phyloP scores from a whole-genome alignment of 108 stramenopile genomes.

The Bacterosira constricta region DNA sequence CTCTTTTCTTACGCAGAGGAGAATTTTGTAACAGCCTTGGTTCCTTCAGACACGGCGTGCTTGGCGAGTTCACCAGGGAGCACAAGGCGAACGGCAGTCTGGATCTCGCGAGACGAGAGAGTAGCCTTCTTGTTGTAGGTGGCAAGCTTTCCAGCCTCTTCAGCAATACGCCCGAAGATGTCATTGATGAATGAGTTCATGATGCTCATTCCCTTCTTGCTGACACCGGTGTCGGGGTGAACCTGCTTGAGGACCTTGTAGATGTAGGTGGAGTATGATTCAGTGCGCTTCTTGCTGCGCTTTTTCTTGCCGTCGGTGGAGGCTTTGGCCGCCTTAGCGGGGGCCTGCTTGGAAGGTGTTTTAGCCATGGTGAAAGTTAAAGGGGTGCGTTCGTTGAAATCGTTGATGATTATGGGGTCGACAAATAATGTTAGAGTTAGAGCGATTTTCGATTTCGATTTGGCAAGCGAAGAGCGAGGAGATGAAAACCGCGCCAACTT shows the following conservation, averaged over 20 bases:
- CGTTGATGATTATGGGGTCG: background rate
- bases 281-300: conserved; percentile 81
- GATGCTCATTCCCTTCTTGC: conserved; percentile 92
- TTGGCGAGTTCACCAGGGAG: conserved; percentile 94
- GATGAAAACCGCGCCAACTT: too few species aligned
- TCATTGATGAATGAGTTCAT: conserved; percentile 96
- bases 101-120: conserved; percentile 89
- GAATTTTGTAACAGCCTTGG: conserved; percentile 47
- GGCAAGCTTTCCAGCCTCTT: conserved; percentile 88
- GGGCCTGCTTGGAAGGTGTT: conserved; percentile 64
- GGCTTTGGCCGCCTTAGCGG: conserved; percentile 51
- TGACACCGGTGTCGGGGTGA: conserved; percentile 88
- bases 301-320: conserved; percentile 28
- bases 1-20: too few species aligned
- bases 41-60: conserved; percentile 84
- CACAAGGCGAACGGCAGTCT: too few species aligned
- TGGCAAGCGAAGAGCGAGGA: too few species aligned
- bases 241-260: conserved; percentile 94
- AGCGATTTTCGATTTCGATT: too few species aligned
- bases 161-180: conserved; percentile 91
- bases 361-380: conserved; percentile 63
- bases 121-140: conserved; percentile 96
- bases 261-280: conserved; percentile 91
- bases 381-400: too few species aligned
- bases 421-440: too few species aligned